phyloP scores from a whole-genome alignment of 352 stramenopile species.

The Blastocystis sp. region DNA sequence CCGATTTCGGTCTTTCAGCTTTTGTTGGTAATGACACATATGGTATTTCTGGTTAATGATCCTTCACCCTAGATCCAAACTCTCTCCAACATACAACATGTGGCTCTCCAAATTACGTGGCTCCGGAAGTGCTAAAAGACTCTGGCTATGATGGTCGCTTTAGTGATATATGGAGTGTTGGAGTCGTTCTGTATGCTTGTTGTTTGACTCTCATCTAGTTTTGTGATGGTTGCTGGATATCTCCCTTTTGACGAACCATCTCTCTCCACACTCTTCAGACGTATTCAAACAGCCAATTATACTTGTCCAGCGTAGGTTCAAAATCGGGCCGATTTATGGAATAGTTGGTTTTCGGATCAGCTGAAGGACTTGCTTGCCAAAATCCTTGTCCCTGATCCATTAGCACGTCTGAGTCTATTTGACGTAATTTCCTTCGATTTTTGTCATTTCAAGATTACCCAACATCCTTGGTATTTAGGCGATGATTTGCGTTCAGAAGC shows the following conservation, averaged over 20 bases:
- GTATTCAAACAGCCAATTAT: conserved; percentile 89
- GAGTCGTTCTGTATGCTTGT: conserved; percentile 91
- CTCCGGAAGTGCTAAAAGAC: conserved; percentile 82
- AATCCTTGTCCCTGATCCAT: conserved; percentile 84
- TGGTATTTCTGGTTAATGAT: neutral
- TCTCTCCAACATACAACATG: conserved; percentile 88
- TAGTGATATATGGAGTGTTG: conserved; percentile 90
- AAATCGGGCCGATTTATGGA: neutral
- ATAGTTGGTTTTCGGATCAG: conserved; percentile 76
- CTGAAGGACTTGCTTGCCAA: conserved; percentile 79
- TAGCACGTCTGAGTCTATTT: conserved; percentile 74
- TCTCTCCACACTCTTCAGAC: conserved; percentile 87
- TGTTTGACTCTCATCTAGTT: conserved; percentile 4
- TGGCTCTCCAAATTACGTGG: conserved; percentile 91
- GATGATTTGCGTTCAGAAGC: neutral
- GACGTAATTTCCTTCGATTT: conserved; percentile 64
- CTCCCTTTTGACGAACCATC: conserved; percentile 86
- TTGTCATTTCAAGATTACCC: conserved; percentile 70
- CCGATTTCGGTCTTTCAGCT: conserved; percentile 93
- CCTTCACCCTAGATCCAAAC: conserved; percentile 69
- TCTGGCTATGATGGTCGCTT: conserved; percentile 86
- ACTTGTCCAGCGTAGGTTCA: conserved; percentile 75
- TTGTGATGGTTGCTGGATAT: conserved; percentile 79
- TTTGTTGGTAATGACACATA: conserved; percentile 70
- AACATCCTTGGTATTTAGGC: conserved; percentile 75